Conservation (phyloP, 192 early-diverging fungal genomes). For the Cladochytrium replicatum region DNA sequence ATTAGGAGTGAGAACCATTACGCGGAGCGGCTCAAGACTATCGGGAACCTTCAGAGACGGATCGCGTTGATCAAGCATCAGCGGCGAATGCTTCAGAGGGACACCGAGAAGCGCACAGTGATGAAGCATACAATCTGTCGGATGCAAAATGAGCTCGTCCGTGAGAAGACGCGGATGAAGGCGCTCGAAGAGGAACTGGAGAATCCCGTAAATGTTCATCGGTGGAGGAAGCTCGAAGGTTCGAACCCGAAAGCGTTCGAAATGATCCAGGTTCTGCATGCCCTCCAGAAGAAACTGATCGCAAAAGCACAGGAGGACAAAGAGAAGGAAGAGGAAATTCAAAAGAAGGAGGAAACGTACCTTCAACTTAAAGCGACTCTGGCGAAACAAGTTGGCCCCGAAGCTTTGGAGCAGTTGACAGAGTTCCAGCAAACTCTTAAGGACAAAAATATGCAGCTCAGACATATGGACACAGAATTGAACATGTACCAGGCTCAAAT, state of each 20-base stretch:
- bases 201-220: constrained; percentile 54
- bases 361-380: constrained; percentile 46
- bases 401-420: constrained; percentile 47
- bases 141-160: constrained; percentile 34
- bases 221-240: constrained; percentile 55
- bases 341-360: constrained; percentile 43
- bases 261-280: constrained; percentile 47
- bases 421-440: constrained; percentile 44
- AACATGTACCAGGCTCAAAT: constrained; percentile 52
- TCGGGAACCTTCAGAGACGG: constrained; percentile 17
- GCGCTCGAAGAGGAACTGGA: constrained; percentile 50
- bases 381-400: constrained; percentile 46
- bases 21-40: constrained; percentile 20
- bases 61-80: constrained; percentile 17
- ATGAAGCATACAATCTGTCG: constrained; percentile 26
- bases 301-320: constrained; percentile 38
- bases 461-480: constrained; percentile 51
- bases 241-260: constrained; percentile 46
- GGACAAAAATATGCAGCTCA: constrained; percentile 43
- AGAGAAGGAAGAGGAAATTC: constrained; percentile 40
- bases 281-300: constrained; percentile 50
- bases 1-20: constrained; percentile 39
- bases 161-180: constrained; percentile 37
- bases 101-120: constrained; percentile 14
- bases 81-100: constrained; percentile 12